phyloP scores from a whole-genome alignment of 352 stramenopile species.

The Globisporangium paddicum region DNA sequence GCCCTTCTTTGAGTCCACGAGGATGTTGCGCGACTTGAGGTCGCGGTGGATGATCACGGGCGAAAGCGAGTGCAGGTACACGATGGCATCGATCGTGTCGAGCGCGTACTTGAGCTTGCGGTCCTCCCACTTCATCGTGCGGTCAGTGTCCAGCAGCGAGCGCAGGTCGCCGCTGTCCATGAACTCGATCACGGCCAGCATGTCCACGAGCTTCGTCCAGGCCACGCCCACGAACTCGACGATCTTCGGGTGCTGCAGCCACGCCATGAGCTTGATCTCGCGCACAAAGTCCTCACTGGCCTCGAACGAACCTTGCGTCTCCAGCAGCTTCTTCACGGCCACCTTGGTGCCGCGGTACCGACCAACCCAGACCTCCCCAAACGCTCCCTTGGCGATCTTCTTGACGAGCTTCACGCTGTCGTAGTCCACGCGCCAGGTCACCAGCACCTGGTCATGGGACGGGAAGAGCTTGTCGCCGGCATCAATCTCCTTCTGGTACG shows the following conservation, averaged over 20 bases:
- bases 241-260: constrained; percentile 64
- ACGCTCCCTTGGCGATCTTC: constrained; percentile 64
- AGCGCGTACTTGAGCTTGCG: constrained; percentile 47
- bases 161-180: constrained; percentile 66
- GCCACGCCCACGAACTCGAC: constrained; percentile 67
- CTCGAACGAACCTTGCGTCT: constrained; percentile 37
- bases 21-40: constrained; percentile 70
- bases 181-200: constrained; percentile 63
- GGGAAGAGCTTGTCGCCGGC: constrained; percentile 60
- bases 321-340: constrained; percentile 55
- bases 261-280: constrained; percentile 71
- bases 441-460: constrained; percentile 62
- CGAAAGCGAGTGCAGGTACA: constrained; percentile 63
- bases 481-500: constrained; percentile 57
- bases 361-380: constrained; percentile 70
- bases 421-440: constrained; percentile 70
- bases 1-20: constrained; percentile 53
- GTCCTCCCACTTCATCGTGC: constrained; percentile 24
- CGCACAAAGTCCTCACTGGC: constrained; percentile 58
- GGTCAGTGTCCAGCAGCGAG: constrained; percentile 38
- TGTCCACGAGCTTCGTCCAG: constrained; percentile 64
- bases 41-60: constrained; percentile 68
- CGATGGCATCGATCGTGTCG: constrained; percentile 62
- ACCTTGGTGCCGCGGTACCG: constrained; percentile 53
- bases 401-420: constrained; percentile 57